Evolutionary conservation across 2,329 filamentous ascomycete genomes (phyloP), one percentile per base, ranked within the genome.

Genomic region (Xylaria sp.): DNA sequence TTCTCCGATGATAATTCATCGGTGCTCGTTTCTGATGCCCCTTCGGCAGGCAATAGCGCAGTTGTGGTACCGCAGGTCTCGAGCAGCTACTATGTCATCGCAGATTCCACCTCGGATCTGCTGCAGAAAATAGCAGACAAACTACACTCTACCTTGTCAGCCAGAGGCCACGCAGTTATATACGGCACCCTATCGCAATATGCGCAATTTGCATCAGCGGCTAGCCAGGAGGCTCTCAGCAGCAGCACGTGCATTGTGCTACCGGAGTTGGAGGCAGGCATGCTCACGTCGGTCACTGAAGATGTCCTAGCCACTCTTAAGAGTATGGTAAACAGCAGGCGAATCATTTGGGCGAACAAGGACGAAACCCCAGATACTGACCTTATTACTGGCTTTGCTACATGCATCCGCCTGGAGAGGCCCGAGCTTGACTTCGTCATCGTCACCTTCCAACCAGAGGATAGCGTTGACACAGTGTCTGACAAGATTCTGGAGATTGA

Each of bases 1-100:
- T 71, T 77, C 5, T 50, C 65, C 5, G 74, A 69, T 27, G 3
- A 89, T 66, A 25, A 21, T 29, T 27, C 27, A 16, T 40, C 58
- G 13, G 32, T 66, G 2, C 1, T 58, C 21, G 50, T 62, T 21
- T 57, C 64, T 8, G 60, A 59, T 18, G 29, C 58, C 27, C 47
- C 48, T 3, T 48, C 27, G 6, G 21, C 21, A 10, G 35, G 5
- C 13, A 51, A 40, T 70, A 72, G 27, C 29, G 63, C 12, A 58
- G 50, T 18, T 60, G 44, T 74, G 1, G 66, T 70, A 16, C 71
- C 69, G 0, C 63, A 62, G 13, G 67, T 62, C 8, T 59, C 71
- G 0, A 13, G 37, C 10, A 18, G 40, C 1, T 44, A 71, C 3
- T 10, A 40, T 37, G 59, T 67, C 44, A 47, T 63, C 25, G 32